Evolutionary conservation across 2,329 filamentous ascomycete species (phyloP), one percentile per base, ranked within the genome.

Genomic region (Calonectria ilicicola): DNA sequence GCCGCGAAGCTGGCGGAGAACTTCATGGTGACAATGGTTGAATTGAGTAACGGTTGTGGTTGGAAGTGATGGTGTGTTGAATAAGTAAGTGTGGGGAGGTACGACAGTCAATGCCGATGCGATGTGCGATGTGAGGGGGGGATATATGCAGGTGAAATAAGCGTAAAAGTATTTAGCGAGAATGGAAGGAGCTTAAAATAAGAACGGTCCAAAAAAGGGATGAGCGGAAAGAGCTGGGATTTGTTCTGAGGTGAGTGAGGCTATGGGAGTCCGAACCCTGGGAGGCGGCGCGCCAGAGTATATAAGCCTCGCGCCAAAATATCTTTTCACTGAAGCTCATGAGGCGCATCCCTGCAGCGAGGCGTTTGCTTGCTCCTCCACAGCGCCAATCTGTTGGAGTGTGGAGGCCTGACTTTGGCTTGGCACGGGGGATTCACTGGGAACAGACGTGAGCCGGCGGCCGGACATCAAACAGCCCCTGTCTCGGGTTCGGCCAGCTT

Each of bases 1-100:
- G 77, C 76, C 69, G 75, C 64, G 46, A 79, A 75, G 75, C 77
- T 65, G 40, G 76, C 47, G 40, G 76, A 68, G 63, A 75, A 76
- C 74, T 79, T 79, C 77, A 79, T 79, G 15, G 46, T 69, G 66
- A 44, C 7, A 23, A 21, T 40, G 17, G 51, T 69, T 17, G 46
- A n/a, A 10, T 40, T 74, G 35, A 51, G 46, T 64, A 17, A 27
- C 21, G 26, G 26, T 60, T 17, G 19, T 56, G 19, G 64, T 51
- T 21, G 19, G 2, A 42, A 32, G 51, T 23, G 23, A 42, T 26
- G 23, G 64, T 15, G 35, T 35, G 46, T 10, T 49, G 29, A 67
- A 35, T 56, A 44, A 26, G 63, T 47, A 19, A 26, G 29, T 23
- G 63, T n/a, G 46, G 23, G 19, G 42, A 53, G 46, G n/a, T 58